Conservation (phyloP, 2,329 filamentous ascomycete species). For the Aspergillus thermomutatus region DNA sequence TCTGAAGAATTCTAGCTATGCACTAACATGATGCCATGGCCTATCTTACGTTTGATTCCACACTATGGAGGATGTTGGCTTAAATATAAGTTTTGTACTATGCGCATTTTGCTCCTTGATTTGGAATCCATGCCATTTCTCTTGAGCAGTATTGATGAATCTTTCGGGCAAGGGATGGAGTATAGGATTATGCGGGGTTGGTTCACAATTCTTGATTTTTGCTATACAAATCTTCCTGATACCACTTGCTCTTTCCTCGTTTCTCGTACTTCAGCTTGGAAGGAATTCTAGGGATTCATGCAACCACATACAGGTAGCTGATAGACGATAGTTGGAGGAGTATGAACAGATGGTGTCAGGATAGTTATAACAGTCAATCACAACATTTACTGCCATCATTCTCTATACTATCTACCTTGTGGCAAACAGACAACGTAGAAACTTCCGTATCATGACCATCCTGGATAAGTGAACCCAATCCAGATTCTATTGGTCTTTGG, state of each 20-base stretch:
- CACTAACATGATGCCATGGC: neutral
- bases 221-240: neutral
- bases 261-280: neutral
- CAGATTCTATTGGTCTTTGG: neutral
- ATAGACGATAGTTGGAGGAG: neutral
- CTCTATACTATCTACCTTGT: neutral
- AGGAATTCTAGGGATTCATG: neutral
- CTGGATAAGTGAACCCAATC: neutral
- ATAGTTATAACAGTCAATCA: neutral
- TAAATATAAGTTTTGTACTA: neutral
- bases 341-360: neutral
- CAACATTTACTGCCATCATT: neutral
- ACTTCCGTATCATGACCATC: neutral
- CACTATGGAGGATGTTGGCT: neutral
- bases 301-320: neutral
- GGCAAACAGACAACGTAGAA: neutral
- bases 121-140: neutral
- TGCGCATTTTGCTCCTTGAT: neutral
- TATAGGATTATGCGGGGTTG: neutral
- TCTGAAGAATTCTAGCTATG: conserved; percentile 59
- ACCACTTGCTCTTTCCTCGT: neutral
- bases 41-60: neutral
- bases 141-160: neutral
- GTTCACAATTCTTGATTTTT: neutral
- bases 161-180: neutral